A percentile compares a stretch with the other conserved stretches of the same genome.
Conservation (phyloP, 192 early-diverging fungal genomes). For the Chytriomyces confervae region DNA sequence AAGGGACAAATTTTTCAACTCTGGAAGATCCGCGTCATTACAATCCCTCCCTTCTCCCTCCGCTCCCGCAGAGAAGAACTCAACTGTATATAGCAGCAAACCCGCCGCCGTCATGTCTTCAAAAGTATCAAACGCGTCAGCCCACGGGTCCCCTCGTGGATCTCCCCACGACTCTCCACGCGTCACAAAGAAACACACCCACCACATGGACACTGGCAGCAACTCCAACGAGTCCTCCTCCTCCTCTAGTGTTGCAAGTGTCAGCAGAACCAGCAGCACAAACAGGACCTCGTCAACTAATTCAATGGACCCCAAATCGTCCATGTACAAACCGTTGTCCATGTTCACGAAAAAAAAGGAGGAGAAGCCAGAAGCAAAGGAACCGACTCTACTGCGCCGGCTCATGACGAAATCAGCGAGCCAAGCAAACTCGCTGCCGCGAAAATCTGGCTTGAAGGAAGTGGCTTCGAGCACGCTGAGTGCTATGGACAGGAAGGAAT, state of each 20-base stretch:
- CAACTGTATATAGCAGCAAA: not conserved
- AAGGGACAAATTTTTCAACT: too few species aligned
- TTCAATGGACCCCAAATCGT: too few species aligned
- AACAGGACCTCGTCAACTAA: too few species aligned
- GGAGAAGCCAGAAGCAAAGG: not conserved
- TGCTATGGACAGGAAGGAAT: constrained; percentile 69
- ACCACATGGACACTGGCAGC: not conserved
- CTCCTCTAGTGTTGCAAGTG: not conserved
- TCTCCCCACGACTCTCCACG: not conserved
- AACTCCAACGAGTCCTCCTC: not conserved
- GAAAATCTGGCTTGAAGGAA: not conserved
- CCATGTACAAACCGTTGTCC: not conserved
- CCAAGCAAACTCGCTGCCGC: not conserved
- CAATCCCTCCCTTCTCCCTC: too few species aligned
- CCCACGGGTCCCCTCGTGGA: not conserved
- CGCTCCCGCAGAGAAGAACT: too few species aligned
- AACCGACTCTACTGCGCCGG: not conserved
- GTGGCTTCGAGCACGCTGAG: constrained; percentile 60
- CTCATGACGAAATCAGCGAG: not conserved
- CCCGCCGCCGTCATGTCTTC: not conserved
- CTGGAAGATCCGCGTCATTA: too few species aligned
- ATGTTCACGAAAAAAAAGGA: not conserved
- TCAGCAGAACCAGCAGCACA: not conserved
- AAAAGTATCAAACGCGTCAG: not conserved
- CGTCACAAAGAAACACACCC: not conserved